These are phyloP conservation scores for Cyclospora cayetanensis DNA, from an alignment of 169 alveolate genomes.

Conservation along the genomic window DNA sequence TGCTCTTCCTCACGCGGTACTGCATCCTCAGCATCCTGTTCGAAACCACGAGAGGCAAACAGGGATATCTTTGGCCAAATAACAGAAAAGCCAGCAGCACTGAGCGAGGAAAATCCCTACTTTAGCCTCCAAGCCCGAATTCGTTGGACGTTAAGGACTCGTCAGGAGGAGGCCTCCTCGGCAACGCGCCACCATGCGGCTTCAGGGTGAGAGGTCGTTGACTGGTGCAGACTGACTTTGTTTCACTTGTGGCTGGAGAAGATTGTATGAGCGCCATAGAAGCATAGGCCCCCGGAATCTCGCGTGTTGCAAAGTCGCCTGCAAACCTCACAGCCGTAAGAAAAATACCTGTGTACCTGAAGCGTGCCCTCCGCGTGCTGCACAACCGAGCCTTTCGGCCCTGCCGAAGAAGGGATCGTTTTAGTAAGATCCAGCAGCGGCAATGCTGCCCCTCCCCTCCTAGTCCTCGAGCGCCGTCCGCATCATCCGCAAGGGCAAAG, in stretches of 20 bases:
- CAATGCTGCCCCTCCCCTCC: too few relatives aligned
- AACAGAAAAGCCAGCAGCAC: too few relatives aligned
- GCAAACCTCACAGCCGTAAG: background rate
- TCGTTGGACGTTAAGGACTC: background rate
- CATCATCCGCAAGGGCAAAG: too few relatives aligned
- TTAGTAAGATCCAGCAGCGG: too few relatives aligned
- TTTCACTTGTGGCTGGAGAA: background rate
- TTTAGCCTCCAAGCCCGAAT: background rate
- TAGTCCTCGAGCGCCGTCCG: too few relatives aligned
- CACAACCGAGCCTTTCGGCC: too few relatives aligned
- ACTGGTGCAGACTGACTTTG: background rate
- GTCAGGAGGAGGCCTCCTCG: background rate
- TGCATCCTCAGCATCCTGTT: constrained; percentile 67
- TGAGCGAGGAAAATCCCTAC: background rate
- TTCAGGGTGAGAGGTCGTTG: background rate
- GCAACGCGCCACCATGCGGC: background rate
- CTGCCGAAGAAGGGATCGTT: too few relatives aligned
- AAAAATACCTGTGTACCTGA: background rate
- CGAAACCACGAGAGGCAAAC: too few relatives aligned
- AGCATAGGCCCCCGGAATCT: constrained; percentile 40
- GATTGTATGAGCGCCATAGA: background rate
- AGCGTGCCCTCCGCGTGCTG: too few relatives aligned
- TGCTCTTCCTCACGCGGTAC: constrained; percentile 80
- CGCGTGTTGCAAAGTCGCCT: constrained; percentile 12
- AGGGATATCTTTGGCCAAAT: too few relatives aligned